phyloP scores from a whole-genome alignment of 202 grass and related monocot genomes.

The Setaria italica region DNA sequence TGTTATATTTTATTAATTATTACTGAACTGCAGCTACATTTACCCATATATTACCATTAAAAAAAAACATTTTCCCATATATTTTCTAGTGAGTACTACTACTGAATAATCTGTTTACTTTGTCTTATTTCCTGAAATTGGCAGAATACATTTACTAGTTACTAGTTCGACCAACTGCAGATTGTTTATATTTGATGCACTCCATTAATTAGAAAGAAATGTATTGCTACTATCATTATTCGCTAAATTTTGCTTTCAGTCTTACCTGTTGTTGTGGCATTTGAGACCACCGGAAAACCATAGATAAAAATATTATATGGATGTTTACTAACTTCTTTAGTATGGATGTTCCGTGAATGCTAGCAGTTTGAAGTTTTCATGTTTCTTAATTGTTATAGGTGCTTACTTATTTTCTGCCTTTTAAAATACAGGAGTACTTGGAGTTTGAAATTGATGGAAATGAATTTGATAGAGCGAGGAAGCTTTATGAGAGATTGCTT shows the following conservation, averaged over 20 bases:
- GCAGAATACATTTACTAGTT: too few species aligned
- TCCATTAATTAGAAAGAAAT: neutral
- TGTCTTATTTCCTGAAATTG: too few species aligned
- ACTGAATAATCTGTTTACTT: neutral
- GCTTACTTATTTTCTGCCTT: slow-evolving; percentile 24
- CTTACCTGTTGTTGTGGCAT: neutral
- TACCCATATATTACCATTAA: neutral
- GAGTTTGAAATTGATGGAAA: slow-evolving; percentile 85
- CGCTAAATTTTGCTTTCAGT: neutral
- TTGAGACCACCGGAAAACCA: neutral
- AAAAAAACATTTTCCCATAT: too few species aligned
- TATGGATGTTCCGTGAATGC: neutral
- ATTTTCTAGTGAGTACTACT: neutral
- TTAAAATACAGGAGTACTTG: slow-evolving; percentile 68
- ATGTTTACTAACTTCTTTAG: neutral
- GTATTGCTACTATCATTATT: neutral
- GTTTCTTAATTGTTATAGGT: neutral
- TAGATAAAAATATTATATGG: neutral
- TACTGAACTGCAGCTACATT: neutral
- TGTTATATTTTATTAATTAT: neutral
- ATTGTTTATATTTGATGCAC: neutral
- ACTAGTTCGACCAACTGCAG: neutral
- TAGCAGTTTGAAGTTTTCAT: slow-evolving; percentile 2
- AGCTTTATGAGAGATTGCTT: slow-evolving; percentile 82
- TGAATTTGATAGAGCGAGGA: slow-evolving; percentile 71